Base-by-base conservation (phyloP, 352 stramenopile species). In the Globisporangium mamillatum region DNA sequence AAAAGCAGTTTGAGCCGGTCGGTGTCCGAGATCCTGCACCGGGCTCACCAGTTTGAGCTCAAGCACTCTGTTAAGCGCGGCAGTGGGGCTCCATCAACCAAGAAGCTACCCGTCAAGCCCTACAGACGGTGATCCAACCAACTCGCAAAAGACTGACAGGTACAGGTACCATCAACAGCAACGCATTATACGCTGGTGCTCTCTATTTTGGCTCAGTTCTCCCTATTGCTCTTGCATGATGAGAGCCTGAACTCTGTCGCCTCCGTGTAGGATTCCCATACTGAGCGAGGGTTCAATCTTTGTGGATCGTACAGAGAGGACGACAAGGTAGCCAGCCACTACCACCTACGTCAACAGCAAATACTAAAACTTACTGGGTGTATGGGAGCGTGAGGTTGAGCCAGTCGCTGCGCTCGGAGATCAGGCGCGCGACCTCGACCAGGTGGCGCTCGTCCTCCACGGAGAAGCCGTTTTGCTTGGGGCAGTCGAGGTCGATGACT, bases 401-500 rank as follows among this genome's bases (percentile, higher is more conserved):
- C 84, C 84, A 93, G 74, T 91, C 81, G 50, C 76, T 90, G 27
- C 75, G 76, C 59, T 83, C 74, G 20, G 84, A 74, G 69, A 91
- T 69, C 57, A 90, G 65, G 34, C 75, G 74, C 29, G 81, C 81
- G 52, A 91, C 81, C 61, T 87, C 67, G 18, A 83, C 74, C 9
- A 93, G 79, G n/a, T 79, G 81, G 58, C 82, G 82, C 69, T 90
- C 79, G 72, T 93, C 84, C 53, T 89, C 80, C 12, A 71, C 77
- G 16, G 82, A 89, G 75, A 94, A 94, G 0, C 87, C 87, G 67
- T 83, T 79, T 54, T 81, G 81, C 52, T 82, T 41, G 4, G 87
- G 87, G 54, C 87, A 93, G 72, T 95, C 87, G 14, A 95, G 75
- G 67, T 95, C 87, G 50, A 95, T 79, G 58, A 95, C 82, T 22